phyloP scores from a whole-genome alignment of 495 filamentous ascomycete genomes.

The Xylona heveae region DNA sequence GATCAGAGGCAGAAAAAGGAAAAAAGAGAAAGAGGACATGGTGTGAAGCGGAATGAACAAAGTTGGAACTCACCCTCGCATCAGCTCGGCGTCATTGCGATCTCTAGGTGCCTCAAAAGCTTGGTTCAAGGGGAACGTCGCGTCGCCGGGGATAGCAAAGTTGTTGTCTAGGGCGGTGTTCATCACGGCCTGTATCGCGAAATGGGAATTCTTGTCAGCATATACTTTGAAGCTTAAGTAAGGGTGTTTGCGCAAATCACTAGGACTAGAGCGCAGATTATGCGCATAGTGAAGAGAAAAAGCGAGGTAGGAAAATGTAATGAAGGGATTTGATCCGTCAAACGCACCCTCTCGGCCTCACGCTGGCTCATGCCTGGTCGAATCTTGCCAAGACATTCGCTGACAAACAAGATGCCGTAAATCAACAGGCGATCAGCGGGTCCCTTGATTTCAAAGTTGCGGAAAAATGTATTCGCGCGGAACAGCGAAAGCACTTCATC shows the following conservation, averaged over 20 bases:
- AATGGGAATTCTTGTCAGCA: too few species aligned
- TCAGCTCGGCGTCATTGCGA: constrained; percentile 68
- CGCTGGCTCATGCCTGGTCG: constrained; percentile 41
- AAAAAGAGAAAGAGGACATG: constrained; percentile 1
- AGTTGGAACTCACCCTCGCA: constrained; percentile 40
- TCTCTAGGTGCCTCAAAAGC: constrained; percentile 59
- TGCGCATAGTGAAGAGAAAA: too few species aligned
- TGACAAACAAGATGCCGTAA: constrained; percentile 88
- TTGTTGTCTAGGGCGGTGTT: constrained; percentile 62
- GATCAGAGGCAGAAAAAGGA: too few species aligned
- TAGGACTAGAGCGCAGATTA: too few species aligned
- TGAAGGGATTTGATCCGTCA: background rate
- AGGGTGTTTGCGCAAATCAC: too few species aligned
- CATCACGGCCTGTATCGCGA: constrained; percentile 43
- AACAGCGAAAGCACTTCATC: constrained; percentile 87
- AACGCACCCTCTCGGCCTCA: constrained; percentile 35
- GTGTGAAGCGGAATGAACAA: background rate
- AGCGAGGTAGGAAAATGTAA: too few species aligned
- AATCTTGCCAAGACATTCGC: constrained; percentile 71
- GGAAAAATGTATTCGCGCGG: constrained; percentile 95
- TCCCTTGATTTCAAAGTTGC: constrained; percentile 98
- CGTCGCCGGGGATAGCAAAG: constrained; percentile 90
- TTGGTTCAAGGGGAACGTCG: constrained; percentile 81
- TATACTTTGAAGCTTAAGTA: too few species aligned
- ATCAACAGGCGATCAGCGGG: constrained; percentile 86